A percentile compares a stretch with the other conserved stretches of the same genome.
These are phyloP conservation scores for Melampsora larici-populina DNA, from an alignment of 1,284 basidiomycete species.

Conservation along the genomic window DNA sequence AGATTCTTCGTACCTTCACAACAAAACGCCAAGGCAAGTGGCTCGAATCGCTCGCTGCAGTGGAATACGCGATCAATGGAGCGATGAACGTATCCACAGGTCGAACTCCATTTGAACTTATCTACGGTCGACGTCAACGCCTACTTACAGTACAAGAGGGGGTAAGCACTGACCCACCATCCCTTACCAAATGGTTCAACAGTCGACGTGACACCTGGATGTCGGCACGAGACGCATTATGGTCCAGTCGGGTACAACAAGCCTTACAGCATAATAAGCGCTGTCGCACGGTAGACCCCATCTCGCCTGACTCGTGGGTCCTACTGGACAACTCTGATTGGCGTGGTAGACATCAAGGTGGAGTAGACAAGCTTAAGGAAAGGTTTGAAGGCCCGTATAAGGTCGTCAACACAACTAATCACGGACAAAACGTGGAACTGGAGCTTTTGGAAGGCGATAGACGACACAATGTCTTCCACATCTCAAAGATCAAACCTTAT, in stretches of 20 bases:
- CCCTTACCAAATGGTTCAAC: background rate
- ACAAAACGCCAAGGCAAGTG: too few species aligned
- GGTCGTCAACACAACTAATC: background rate
- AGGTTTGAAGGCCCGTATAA: constrained; percentile 5
- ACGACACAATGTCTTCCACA: constrained; percentile 4
- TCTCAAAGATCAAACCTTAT: constrained; percentile 25
- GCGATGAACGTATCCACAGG: constrained; percentile 45
- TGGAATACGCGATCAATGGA: constrained; percentile 45
- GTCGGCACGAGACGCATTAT: background rate
- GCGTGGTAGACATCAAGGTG: background rate
- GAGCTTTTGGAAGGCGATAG: background rate
- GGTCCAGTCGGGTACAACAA: background rate
- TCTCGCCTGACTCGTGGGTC: background rate
- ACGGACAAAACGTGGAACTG: constrained; percentile 13
- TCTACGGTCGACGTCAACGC: constrained; percentile 43
- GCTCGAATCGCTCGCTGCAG: constrained; percentile 11
- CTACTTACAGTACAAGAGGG: background rate
- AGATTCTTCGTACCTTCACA: constrained; percentile 44
- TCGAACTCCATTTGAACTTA: too few species aligned
- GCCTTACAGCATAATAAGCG: too few species aligned
- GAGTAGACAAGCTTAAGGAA: too few species aligned
- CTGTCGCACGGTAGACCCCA: background rate
- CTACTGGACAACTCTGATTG: too few species aligned
- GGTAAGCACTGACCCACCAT: background rate
- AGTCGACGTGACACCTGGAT: background rate